These are phyloP conservation scores for Phytopythium cucurbitacearum DNA, from an alignment of 352 stramenopile species.

Conservation along the genomic window DNA sequence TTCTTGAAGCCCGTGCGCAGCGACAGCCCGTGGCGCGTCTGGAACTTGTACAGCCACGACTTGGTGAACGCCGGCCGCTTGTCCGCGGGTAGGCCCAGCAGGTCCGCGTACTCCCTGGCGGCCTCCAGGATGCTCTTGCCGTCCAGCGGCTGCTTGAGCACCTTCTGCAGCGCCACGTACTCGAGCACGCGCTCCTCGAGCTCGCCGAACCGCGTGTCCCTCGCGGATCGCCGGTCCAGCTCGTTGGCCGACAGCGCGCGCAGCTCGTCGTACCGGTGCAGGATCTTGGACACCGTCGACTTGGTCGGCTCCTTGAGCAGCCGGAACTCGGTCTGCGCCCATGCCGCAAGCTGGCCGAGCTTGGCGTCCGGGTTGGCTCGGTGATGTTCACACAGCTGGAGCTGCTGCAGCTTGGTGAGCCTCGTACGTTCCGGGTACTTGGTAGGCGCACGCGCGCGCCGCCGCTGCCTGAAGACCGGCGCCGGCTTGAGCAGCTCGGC, in stretches of 20 bases:
- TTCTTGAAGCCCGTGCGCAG: slow-evolving; percentile 5
- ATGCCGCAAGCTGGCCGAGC: slow-evolving; percentile 4
- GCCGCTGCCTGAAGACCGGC: not conserved
- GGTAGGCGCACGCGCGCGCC: slow-evolving; percentile 1
- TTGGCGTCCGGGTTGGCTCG: slow-evolving; percentile 1
- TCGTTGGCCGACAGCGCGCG: slow-evolving; percentile 2
- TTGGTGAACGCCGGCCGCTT: slow-evolving; percentile 5
- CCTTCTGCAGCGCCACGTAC: slow-evolving; percentile 3
- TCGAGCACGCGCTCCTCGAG: slow-evolving; percentile 5
- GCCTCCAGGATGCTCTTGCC: slow-evolving; percentile 1
- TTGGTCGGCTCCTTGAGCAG: slow-evolving; percentile 4
- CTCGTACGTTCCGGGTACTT: slow-evolving; percentile 6
- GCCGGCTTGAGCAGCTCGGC: slow-evolving; percentile 4
- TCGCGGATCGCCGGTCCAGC: slow-evolving; percentile 1
- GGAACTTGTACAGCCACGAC: slow-evolving; percentile 6
- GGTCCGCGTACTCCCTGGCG: slow-evolving; percentile 4
- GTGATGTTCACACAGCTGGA: slow-evolving; percentile 5
- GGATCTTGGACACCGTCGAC: slow-evolving; percentile 5
- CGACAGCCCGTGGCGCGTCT: slow-evolving; percentile 6
- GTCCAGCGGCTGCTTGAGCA: slow-evolving; percentile 3
- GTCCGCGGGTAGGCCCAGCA: not conserved
- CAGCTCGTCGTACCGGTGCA: slow-evolving; percentile 4
- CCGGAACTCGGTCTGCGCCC: slow-evolving; percentile 3
- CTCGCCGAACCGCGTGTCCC: not conserved
- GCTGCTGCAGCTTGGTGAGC: slow-evolving; percentile 9